Evolutionary conservation across 2,329 filamentous ascomycete genomes (phyloP).

Genomic region (Neodidymelliopsis sp.): DNA sequence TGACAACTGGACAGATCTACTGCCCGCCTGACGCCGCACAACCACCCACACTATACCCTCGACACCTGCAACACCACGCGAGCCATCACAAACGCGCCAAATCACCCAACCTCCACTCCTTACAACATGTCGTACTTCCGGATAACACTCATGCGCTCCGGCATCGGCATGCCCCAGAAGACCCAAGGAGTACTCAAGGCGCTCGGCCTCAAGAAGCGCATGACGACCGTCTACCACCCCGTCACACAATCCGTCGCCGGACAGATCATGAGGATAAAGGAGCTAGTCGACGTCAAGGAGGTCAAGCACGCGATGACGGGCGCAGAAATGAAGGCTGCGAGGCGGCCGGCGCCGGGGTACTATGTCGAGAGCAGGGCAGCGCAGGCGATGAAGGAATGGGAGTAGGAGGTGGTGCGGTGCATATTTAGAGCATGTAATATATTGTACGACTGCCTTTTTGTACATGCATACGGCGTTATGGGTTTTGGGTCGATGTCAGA

Average conservation of each 20-base stretch:
- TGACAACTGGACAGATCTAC: slow-evolving; percentile 10
- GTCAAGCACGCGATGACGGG: slow-evolving; percentile 71
- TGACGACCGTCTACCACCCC: slow-evolving; percentile 88
- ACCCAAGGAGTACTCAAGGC: slow-evolving; percentile 82
- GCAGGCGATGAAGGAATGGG: slow-evolving; percentile 27
- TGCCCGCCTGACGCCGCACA: not conserved
- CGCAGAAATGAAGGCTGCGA: slow-evolving; percentile 71
- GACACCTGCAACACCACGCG: slow-evolving; percentile 2
- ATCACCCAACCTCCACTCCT: slow-evolving; percentile 1
- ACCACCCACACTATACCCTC: not conserved
- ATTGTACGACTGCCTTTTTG: too few species aligned
- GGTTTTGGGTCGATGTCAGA: too few species aligned
- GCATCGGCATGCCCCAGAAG: slow-evolving; percentile 82
- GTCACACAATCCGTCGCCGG: slow-evolving; percentile 82
- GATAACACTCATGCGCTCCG: slow-evolving; percentile 87
- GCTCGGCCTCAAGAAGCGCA: slow-evolving; percentile 83
- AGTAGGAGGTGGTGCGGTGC: too few species aligned
- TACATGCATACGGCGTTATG: too few species aligned
- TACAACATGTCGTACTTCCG: slow-evolving; percentile 79
- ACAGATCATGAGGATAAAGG: slow-evolving; percentile 93
- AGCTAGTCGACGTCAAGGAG: slow-evolving; percentile 83
- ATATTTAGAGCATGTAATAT: too few species aligned
- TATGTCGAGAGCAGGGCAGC: slow-evolving; percentile 69
- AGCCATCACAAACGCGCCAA: slow-evolving; percentile 1
- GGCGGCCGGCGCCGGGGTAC: slow-evolving; percentile 81